Base-by-base conservation (phyloP, 306 rosid genomes). In the Abrus precatorius region DNA sequence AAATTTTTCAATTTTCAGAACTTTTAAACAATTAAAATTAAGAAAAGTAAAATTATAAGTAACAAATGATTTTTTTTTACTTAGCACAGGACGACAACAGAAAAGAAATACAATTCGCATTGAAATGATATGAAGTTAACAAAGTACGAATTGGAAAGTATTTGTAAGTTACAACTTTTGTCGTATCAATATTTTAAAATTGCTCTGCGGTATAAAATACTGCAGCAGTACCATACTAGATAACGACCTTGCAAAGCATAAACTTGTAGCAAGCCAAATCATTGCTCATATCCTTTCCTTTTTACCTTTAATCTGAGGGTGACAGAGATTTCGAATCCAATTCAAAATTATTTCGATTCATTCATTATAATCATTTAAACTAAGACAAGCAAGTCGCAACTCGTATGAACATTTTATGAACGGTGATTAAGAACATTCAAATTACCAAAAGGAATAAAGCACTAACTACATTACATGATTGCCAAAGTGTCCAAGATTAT, bases 371-470 rank as follows among this genome's bases (percentile, higher is more conserved):
- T 20, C 0, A 20, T 20, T 20, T 20, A 20, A 20, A 20, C 20
- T 20, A 20, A 0, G 20, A 20, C 20, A 20, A 20, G 20, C 20
- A 20, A 20, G 20, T 20, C 20, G 6, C 28, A n/a, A 32, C 64
- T 47, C 13, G 6, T 71, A 4, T 71, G 43, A 71, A n/a, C 34
- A 57, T 5, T 74, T 57, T 12, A 43, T 74, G 56, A 41, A 14
- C 30, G 11, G 7, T 5, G 40, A 48, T 40, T 34, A 41, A 27
- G 71, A 61, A 38, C 71, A 50, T 60, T 38, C 57, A 80, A 61
- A 61, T 40, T 61, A n/a, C 13, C 49, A 55, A 69, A 68, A 78
- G 10, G 32, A 33, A 69, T 48, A 48, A 73, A 38, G 14, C 48
- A 80, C 9, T 29, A 72, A 28, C 33, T 49, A 71, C 33, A 43